Base-by-base conservation (phyloP, 2,329 filamentous ascomycete species). In the Xylariaceae sp. region DNA sequence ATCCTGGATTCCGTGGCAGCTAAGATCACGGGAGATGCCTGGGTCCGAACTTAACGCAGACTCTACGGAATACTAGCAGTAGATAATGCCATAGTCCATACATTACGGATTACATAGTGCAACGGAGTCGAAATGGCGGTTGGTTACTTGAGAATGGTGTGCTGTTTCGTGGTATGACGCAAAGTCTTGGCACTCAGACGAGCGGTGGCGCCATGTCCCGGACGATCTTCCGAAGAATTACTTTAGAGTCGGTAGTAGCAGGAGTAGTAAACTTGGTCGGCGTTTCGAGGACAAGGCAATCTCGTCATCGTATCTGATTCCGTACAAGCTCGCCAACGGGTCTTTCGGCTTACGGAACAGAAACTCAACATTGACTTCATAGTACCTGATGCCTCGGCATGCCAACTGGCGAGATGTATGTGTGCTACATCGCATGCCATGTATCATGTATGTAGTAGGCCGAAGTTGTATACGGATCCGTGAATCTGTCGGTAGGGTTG, bases 141-240 rank as follows among this genome's bases (percentile, higher is more conserved):
- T 30, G 23, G 23, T 30, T 30, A 30, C 23, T 30, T 30, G 23
- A 30, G 23, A 30, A 30, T 30, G 48, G 18, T 50, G 54, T 59
- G 51, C 47, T 51, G 45, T 50, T 37, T 30, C 23, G 50, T 62
- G 57, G 51, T 48, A 56, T 59, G 51, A 54, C 61, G 58, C 48
- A 34, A n/a, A 23, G 57, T 59, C 59, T 64, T 64, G 62, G 62
- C 62, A 56, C 59, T 63, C 62, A 53, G 55, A 55, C 55, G 55
- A 62, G 37, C 18, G 49, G 53, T 62, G 57, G 59, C 61, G 62
- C 62, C 62, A 64, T 64, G 47, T 56, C 56, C 49, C 53, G 30
- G 53, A 52, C 30, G 53, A 56, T 59, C 42, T n/a, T 15, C 42
- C 42, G 42, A n/a, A 45, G 6, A 45, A 6, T 13, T 18, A 18